Evolutionary conservation across 257 asterid species (phyloP).

Genomic region (Nicotiana noctiflora): DNA sequence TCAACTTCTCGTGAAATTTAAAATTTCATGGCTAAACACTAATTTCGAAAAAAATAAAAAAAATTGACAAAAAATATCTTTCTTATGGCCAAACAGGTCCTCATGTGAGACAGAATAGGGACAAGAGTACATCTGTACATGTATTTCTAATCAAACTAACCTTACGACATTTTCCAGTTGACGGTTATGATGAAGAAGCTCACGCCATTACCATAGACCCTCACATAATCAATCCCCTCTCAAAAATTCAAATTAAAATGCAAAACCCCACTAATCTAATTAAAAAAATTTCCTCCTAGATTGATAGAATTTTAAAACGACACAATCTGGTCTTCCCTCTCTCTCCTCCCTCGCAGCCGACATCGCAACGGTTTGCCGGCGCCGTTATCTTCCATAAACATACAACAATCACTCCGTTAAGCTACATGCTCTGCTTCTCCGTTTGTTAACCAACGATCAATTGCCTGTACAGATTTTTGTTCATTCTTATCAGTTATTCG

Average conservation of each 20-base stretch:
- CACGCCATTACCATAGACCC: not conserved
- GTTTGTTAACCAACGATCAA: too few relatives aligned
- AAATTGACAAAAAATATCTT: too few relatives aligned
- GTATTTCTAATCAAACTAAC: too few relatives aligned
- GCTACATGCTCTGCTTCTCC: not conserved
- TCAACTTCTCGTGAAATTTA: too few relatives aligned
- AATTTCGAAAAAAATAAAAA: too few relatives aligned
- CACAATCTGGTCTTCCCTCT: constrained; percentile 10
- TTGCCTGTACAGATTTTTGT: too few relatives aligned
- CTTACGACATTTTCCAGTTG: too few relatives aligned
- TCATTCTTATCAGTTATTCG: not conserved
- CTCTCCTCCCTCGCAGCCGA: constrained; percentile 9
- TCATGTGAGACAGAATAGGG: too few relatives aligned
- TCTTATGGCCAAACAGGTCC: too few relatives aligned
- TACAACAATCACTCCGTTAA: not conserved
- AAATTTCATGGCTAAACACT: too few relatives aligned
- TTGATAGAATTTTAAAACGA: not conserved
- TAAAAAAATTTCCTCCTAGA: not conserved
- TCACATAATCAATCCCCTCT: not conserved
- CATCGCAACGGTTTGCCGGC: constrained; percentile 8
- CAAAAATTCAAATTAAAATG: not conserved
- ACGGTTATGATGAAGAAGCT: not conserved
- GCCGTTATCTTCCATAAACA: not conserved
- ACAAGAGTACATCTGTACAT: too few relatives aligned
- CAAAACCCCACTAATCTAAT: not conserved